A percentile compares a stretch with the other conserved stretches of the same genome.
These are phyloP conservation scores for Harringtonia lauricola DNA, from an alignment of 2,329 filamentous ascomycete species.

Conservation along the genomic window DNA sequence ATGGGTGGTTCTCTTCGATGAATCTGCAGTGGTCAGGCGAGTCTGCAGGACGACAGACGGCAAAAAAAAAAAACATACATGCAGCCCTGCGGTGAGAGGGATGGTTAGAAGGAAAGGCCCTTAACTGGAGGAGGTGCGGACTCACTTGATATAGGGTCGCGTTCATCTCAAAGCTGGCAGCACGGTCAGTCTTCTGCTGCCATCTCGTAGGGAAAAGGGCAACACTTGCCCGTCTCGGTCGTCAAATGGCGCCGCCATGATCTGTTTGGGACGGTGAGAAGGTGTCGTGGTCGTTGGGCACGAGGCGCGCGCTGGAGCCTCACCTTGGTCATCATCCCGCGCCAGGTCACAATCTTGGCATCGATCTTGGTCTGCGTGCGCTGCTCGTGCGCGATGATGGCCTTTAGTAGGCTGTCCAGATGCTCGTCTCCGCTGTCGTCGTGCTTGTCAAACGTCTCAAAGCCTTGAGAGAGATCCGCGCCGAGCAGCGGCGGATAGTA, in stretches of 20 bases:
- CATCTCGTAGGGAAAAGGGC: too few relatives aligned
- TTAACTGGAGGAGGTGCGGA: conserved; percentile 2
- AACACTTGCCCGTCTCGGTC: conserved; percentile 58
- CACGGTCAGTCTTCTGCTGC: conserved; percentile 5
- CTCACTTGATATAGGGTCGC: conserved; percentile 79
- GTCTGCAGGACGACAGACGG: conserved; percentile 13
- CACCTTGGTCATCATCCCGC: conserved; percentile 98
- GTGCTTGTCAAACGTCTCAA: conserved; percentile 70
- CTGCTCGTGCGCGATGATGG: conserved; percentile 64
- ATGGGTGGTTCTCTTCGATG: conserved; percentile 80
- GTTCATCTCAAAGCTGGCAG: conserved; percentile 81
- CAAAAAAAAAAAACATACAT: conserved; percentile 8
- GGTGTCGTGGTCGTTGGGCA: too few relatives aligned
- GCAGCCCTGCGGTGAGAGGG: conserved; percentile 6
- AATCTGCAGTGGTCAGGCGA: conserved; percentile 42
- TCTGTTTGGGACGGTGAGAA: conserved; percentile 34
- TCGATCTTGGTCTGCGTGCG: conserved; percentile 55
- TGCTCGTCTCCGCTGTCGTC: conserved; percentile 77
- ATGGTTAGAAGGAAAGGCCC: conserved; percentile 1
- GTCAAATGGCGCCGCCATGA: conserved; percentile 77
- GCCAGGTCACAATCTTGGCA: conserved; percentile 80
- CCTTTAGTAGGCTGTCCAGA: conserved; percentile 69
- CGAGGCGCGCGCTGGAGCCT: conserved; percentile 5
- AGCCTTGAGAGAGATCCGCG: conserved; percentile 68
- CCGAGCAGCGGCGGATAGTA: conserved; percentile 71